Base-by-base conservation (phyloP, 495 filamentous ascomycete species). In the Podospora pseudocomata region DNA sequence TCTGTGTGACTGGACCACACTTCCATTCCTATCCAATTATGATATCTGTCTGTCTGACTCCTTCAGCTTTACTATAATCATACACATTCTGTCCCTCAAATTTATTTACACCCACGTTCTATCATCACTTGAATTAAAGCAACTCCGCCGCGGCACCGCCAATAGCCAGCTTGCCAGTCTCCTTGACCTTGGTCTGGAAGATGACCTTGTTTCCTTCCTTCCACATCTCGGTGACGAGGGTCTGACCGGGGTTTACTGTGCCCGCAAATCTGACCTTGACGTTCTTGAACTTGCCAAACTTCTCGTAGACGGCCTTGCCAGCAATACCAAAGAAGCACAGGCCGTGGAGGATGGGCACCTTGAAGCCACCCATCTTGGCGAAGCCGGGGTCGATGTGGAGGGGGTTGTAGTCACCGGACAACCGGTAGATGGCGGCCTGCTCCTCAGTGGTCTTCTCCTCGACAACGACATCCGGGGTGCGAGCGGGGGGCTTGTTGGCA, bases 261-360 rank as follows among this genome's bases (percentile, higher is more conserved):
- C 95, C 96, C 5, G 93, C 94, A 81, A 99, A 99, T 68, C 95
- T 82, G 5, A 97, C 95, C 86, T 99, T 99, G 78, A 98, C 87
- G 80, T 95, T 98, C 84, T 90, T 92, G 82, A 90, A 96, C 65
- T 85, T 79, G 23, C 95, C 95, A 78, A 87, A 98, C 71, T 84
- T 91, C 78, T 90, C 83, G 77, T 93, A 91, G 58, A 99, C 88
- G 69, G 92, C 92, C 86, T 97, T 98, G 67, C 89, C 92, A 1
- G 92, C 86, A 65, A 98, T 88, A 68, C 96, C 95, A 70, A 99
- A 92, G 80, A 92, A 97, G 86, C 94, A 98, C 32, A 99, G 85
- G 3, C 95, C 95, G 82, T 99, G 95, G 66, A 99, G 81, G 73
- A 99, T 99, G 15, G 95, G 95, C 59, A 82, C 87, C 83, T 96